A percentile compares a stretch with the other conserved stretches of the same genome.
phyloP scores from a whole-genome alignment of 208 protist species.

The Leishmania gerbilli region DNA sequence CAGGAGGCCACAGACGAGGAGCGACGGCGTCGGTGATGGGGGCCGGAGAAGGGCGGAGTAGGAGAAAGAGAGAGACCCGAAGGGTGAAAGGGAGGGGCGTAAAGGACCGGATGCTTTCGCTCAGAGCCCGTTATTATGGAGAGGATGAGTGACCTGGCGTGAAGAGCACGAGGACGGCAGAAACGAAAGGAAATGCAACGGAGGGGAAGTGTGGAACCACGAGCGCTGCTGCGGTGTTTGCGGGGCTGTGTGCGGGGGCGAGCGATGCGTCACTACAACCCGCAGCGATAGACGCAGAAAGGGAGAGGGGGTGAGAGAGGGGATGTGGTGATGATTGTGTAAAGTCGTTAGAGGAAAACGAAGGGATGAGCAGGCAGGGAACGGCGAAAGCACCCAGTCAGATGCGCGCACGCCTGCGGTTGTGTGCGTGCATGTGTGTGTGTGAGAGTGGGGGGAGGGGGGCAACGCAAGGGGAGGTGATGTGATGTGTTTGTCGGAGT shows the following conservation, averaged over 20 bases:
- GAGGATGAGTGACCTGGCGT: background rate
- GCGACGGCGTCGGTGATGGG: background rate
- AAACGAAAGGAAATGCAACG: background rate
- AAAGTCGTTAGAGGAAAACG: background rate
- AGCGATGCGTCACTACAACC: background rate
- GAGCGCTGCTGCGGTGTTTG: background rate
- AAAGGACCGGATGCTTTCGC: background rate
- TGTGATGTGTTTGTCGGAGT: background rate
- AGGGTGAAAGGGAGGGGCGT: background rate
- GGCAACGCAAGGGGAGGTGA: background rate
- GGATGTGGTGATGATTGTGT: background rate
- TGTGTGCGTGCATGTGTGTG: background rate
- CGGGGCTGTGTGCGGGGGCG: background rate
- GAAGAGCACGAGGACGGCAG: background rate
- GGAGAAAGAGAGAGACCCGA: background rate
- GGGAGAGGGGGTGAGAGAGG: background rate
- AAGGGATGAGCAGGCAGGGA: background rate
- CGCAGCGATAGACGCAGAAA: background rate
- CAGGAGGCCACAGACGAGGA: background rate
- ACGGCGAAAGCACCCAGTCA: background rate
- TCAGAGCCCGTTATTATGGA: background rate
- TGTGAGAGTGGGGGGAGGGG: background rate
- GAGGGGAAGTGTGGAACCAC: background rate
- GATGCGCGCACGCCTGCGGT: background rate
- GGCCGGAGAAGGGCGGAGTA: background rate